Percentiles rank a stretch among this genome's conserved stretches.
Conservation (phyloP, 192 early-diverging fungal genomes). For the Kickxella alabastrina region DNA sequence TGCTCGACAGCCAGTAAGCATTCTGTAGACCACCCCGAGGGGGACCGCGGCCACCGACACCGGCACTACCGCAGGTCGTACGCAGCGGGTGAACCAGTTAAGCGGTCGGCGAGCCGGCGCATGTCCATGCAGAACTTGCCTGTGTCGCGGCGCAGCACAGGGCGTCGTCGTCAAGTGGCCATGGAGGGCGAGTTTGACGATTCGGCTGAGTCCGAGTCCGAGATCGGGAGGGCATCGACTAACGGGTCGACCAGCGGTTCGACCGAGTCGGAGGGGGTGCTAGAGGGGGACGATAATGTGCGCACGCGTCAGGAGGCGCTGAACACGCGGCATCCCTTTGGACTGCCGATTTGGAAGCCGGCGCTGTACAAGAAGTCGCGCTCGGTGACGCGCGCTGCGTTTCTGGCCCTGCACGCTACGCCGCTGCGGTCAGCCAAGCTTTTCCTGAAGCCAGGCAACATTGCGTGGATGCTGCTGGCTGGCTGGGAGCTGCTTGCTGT, state of each 20-base stretch:
- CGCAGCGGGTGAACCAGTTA: not conserved
- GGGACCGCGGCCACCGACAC: conserved; percentile 20
- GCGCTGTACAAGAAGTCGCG: conserved; percentile 95
- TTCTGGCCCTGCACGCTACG: conserved; percentile 75
- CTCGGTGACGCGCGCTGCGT: conserved; percentile 73
- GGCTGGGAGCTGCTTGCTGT: conserved; percentile 85
- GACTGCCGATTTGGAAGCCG: conserved; percentile 94
- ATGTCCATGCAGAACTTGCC: conserved; percentile 22
- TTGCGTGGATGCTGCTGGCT: conserved; percentile 82
- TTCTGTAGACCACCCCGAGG: conserved; percentile 25
- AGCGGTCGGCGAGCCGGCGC: conserved; percentile 11
- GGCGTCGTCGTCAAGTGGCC: conserved; percentile 18
- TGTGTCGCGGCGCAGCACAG: conserved; percentile 24
- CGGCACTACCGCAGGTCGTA: conserved; percentile 36
- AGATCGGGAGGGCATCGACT: conserved; percentile 17
- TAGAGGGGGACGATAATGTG: conserved; percentile 42
- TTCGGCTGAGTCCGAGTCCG: conserved; percentile 6
- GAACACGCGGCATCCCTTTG: conserved; percentile 86
- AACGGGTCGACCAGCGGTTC: conserved; percentile 30
- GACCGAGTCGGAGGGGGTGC: conserved; percentile 15
- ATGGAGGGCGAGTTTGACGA: conserved; percentile 14
- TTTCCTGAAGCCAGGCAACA: conserved; percentile 77
- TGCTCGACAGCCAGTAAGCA: conserved; percentile 43
- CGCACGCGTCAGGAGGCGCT: conserved; percentile 60
- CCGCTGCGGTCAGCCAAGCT: conserved; percentile 58